A percentile compares a stretch with the other conserved stretches of the same genome.
Conservation (phyloP, 2,329 filamentous ascomycete genomes). For the Clarireedia paspali region DNA sequence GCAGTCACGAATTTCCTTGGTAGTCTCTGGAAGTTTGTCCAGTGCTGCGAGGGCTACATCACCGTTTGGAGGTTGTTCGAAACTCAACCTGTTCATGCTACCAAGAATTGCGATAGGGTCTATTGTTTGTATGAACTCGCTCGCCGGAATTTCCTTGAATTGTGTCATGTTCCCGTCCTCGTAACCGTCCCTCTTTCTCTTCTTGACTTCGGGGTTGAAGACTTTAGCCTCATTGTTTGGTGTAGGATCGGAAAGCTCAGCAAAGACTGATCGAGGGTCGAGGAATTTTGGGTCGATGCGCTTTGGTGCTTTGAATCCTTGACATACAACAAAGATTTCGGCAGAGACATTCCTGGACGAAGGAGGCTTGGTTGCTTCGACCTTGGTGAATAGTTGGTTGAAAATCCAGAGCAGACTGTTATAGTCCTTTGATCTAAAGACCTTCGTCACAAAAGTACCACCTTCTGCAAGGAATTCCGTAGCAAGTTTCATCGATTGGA, state of each 20-base stretch:
- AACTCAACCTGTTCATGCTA: slow-evolving; percentile 73
- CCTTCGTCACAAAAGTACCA: slow-evolving; percentile 93
- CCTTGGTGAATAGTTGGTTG: slow-evolving; percentile 90
- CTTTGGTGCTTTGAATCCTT: slow-evolving; percentile 92
- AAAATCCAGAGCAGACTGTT: slow-evolving; percentile 95
- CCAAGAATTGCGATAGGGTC: slow-evolving; percentile 93
- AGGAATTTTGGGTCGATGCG: slow-evolving; percentile 86
- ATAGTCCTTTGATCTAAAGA: slow-evolving; percentile 96
- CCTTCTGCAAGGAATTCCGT: slow-evolving; percentile 87
- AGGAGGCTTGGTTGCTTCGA: slow-evolving; percentile 95
- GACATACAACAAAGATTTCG: slow-evolving; percentile 97
- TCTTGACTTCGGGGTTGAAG: slow-evolving; percentile 95
- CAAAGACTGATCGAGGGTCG: slow-evolving; percentile 83
- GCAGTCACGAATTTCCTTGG: slow-evolving; percentile 68
- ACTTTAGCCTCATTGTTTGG: slow-evolving; percentile 98
- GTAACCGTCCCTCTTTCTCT: slow-evolving; percentile 94
- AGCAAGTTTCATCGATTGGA: slow-evolving; percentile 87
- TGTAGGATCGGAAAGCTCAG: slow-evolving; percentile 75
- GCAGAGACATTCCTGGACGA: slow-evolving; percentile 94
- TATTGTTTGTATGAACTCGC: slow-evolving; percentile 86
- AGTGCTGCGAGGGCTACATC: slow-evolving; percentile 84
- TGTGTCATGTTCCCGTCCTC: slow-evolving; percentile 93
- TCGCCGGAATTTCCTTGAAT: slow-evolving; percentile 81
- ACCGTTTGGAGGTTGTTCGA: slow-evolving; percentile 69
- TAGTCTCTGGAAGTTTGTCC: slow-evolving; percentile 80